These are phyloP conservation scores for Ophiostoma sp. DNA, from an alignment of 2,329 filamentous ascomycete genomes.

Conservation along the genomic window DNA sequence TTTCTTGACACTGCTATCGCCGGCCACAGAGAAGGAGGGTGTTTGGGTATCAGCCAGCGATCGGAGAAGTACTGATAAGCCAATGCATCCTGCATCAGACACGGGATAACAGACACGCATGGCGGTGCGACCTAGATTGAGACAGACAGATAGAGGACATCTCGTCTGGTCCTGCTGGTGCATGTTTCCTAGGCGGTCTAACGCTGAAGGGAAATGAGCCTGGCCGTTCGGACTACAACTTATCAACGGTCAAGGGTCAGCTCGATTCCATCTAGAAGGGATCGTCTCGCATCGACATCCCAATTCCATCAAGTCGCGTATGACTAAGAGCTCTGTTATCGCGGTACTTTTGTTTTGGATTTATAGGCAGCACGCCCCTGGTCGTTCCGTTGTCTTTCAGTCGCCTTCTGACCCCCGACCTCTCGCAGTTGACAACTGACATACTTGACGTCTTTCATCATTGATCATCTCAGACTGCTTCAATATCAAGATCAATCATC, in stretches of 20 bases:
- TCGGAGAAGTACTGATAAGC: background rate
- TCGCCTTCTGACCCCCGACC: no score
- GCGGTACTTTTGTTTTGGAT: background rate
- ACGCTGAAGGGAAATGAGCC: background rate
- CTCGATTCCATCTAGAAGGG: background rate
- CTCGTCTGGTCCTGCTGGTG: no score
- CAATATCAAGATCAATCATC: background rate
- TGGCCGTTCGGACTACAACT: background rate
- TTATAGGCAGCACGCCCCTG: conserved; percentile 2
- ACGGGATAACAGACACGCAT: background rate
- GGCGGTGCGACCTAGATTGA: background rate
- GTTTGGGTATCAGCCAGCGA: background rate
- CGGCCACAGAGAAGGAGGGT: background rate
- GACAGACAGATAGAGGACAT: background rate
- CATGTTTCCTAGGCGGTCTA: background rate
- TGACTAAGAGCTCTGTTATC: background rate
- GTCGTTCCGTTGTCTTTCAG: background rate
- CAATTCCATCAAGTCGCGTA: background rate
- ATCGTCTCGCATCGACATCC: background rate
- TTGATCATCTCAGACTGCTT: background rate
- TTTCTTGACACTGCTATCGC: background rate
- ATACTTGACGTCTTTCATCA: background rate
- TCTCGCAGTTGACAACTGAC: background rate
- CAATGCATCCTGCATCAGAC: background rate
- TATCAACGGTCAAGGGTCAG: background rate